Evolutionary conservation across 129 eudicot genomes (phyloP).

Genomic region (Flaveria linearis): DNA sequence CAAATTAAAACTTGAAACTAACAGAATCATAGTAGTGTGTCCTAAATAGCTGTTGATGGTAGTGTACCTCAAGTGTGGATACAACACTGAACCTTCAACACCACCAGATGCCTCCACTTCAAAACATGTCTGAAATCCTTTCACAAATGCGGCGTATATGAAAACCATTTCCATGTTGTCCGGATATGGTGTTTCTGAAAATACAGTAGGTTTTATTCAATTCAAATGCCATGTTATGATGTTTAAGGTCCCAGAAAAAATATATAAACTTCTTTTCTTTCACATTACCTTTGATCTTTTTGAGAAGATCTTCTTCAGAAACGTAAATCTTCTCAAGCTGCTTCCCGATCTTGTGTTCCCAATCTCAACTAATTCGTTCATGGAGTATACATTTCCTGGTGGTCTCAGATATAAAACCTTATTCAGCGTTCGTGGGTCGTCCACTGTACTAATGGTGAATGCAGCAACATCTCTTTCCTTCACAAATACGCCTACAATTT

Average conservation of each 20-base stretch:
- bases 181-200: constrained; percentile 76
- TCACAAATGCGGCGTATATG: constrained; percentile 76
- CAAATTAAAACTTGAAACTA: not conserved
- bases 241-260: not conserved
- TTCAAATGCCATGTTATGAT: not conserved
- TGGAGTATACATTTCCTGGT: constrained; percentile 68
- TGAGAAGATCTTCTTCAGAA: constrained; percentile 68
- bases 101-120: constrained; percentile 65
- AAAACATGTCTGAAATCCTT: constrained; percentile 80
- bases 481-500: constrained; percentile 64
- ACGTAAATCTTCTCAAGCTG: constrained; percentile 57
- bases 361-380: constrained; percentile 70
- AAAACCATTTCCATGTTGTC: constrained; percentile 74
- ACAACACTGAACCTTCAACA: constrained; percentile 70
- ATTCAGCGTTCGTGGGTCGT: constrained; percentile 76
- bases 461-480: constrained; percentile 81
- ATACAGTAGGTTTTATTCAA: not conserved
- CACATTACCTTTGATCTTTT: constrained; percentile 65
- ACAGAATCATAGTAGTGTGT: constrained; percentile 47
- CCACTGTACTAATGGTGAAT: constrained; percentile 74
- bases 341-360: constrained; percentile 77
- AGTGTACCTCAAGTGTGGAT: constrained; percentile 71
- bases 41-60: constrained; percentile 66
- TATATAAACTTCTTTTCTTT: not conserved
- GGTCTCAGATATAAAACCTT: constrained; percentile 75